phyloP scores from a whole-genome alignment of 805 yeast species.

The Kazachstania kunashirensis region DNA sequence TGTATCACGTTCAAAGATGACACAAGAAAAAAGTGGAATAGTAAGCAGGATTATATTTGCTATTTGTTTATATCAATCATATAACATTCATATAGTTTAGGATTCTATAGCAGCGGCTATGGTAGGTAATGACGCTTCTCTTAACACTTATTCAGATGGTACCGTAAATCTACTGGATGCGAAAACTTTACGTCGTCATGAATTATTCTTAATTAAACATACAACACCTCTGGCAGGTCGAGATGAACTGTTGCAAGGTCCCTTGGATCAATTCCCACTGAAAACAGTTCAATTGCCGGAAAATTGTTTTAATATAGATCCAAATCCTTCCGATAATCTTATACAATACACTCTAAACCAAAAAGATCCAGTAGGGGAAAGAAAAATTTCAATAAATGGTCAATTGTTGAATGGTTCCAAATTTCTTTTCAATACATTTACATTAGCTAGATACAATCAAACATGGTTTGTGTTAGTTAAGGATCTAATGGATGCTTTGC shows the following conservation, averaged over 20 bases:
- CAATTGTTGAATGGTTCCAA: conserved; percentile 31
- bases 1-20: too few relatives aligned
- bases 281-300: conserved; percentile 14
- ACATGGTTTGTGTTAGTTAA: conserved; percentile 30
- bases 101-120: too few relatives aligned
- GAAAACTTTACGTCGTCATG: conserved; percentile 10
- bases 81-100: too few relatives aligned
- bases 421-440: conserved; percentile 34
- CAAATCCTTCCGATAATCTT: conserved; percentile 2
- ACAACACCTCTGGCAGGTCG: conserved; percentile 13
- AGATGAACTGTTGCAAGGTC: conserved; percentile 15
- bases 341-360: conserved; percentile 13
- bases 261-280: conserved; percentile 15
- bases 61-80: too few relatives aligned
- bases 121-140: too few relatives aligned
- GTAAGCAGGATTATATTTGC: too few relatives aligned
- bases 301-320: conserved; percentile 8
- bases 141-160: background rate
- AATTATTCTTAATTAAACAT: conserved; percentile 18
- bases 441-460: conserved; percentile 31
- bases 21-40: too few relatives aligned
- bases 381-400: conserved; percentile 35
- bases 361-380: conserved; percentile 38
- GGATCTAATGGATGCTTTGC: conserved; percentile 33
- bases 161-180: background rate